Evolutionary conservation across 2,329 filamentous ascomycete species (phyloP).

Genomic region (Exserohilum turcica): DNA sequence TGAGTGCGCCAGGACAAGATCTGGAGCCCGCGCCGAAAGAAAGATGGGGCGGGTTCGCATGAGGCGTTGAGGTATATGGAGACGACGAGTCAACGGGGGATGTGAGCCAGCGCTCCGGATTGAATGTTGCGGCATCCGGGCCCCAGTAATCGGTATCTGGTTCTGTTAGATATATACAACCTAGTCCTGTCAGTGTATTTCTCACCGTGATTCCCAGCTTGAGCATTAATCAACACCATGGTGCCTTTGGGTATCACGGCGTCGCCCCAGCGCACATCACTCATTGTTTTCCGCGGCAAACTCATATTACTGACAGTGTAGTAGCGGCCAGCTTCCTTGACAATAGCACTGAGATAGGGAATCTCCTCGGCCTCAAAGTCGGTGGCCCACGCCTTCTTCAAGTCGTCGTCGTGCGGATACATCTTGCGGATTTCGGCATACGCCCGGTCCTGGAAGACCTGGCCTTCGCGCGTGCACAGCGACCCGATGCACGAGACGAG

Average conservation of each 20-base stretch:
- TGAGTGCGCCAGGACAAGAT: slow-evolving; percentile 59
- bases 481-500: slow-evolving; percentile 59
- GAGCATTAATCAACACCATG: slow-evolving; percentile 62
- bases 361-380: slow-evolving; percentile 55
- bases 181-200: slow-evolving; percentile 45
- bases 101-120: slow-evolving; percentile 57
- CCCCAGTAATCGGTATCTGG: slow-evolving; percentile 59
- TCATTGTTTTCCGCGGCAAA: slow-evolving; percentile 58
- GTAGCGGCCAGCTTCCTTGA: slow-evolving; percentile 60
- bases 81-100: background rate
- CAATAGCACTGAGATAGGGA: slow-evolving; percentile 56
- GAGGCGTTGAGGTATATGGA: slow-evolving; percentile 29
- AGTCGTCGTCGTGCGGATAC: slow-evolving; percentile 48
- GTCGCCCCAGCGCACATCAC: slow-evolving; percentile 58
- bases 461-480: slow-evolving; percentile 55
- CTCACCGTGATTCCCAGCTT: slow-evolving; percentile 60
- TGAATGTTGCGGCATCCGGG: slow-evolving; percentile 52
- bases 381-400: slow-evolving; percentile 55
- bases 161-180: slow-evolving; percentile 48
- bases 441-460: slow-evolving; percentile 58
- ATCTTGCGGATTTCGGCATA: slow-evolving; percentile 58
- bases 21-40: slow-evolving; percentile 60
- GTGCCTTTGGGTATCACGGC: slow-evolving; percentile 58
- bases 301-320: slow-evolving; percentile 62
- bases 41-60: slow-evolving; percentile 45